Conservation (phyloP, 257 asterid genomes). For the Nicotiana tomentosiformis region DNA sequence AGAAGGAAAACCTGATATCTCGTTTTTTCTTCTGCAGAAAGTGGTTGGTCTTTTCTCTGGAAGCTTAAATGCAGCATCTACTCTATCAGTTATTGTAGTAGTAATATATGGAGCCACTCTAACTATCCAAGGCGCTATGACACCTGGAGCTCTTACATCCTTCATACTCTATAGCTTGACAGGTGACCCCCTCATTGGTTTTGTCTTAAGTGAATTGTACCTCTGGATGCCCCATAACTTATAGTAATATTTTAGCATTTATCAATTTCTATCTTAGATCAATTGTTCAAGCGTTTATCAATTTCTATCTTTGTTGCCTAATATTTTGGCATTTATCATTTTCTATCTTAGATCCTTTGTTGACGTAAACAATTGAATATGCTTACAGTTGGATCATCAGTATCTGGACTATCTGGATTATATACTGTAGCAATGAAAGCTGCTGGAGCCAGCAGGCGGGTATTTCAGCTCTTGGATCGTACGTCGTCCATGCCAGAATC, state of each 20-base stretch:
- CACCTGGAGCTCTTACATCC: conserved; percentile 78
- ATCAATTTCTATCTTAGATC: conserved; percentile 3
- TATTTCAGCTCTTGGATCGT: conserved; percentile 75
- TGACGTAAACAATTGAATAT: background rate
- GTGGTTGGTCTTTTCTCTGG: conserved; percentile 69
- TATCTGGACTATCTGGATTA: conserved; percentile 62
- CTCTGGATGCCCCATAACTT: background rate
- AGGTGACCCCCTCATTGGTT: conserved; percentile 28
- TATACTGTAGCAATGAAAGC: conserved; percentile 83
- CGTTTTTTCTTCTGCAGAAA: conserved; percentile 40
- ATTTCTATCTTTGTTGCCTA: background rate
- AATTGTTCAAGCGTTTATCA: conserved; percentile 5
- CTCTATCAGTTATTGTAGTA: conserved; percentile 71
- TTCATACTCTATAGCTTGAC: conserved; percentile 86
- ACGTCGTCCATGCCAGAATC: conserved; percentile 62
- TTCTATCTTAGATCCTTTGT: conserved; percentile 10
- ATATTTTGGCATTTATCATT: conserved; percentile 3
- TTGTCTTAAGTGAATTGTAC: background rate
- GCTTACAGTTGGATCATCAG: conserved; percentile 69
- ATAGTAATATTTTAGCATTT: background rate
- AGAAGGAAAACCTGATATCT: conserved; percentile 11
- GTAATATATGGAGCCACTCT: conserved; percentile 74
- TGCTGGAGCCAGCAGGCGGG: conserved; percentile 92
- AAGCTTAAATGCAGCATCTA: conserved; percentile 73
- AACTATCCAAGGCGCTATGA: conserved; percentile 73